Evolutionary conservation across 2,329 filamentous ascomycete genomes (phyloP), one percentile per base, ranked within the genome.

Genomic region (Trichoderma breve): DNA sequence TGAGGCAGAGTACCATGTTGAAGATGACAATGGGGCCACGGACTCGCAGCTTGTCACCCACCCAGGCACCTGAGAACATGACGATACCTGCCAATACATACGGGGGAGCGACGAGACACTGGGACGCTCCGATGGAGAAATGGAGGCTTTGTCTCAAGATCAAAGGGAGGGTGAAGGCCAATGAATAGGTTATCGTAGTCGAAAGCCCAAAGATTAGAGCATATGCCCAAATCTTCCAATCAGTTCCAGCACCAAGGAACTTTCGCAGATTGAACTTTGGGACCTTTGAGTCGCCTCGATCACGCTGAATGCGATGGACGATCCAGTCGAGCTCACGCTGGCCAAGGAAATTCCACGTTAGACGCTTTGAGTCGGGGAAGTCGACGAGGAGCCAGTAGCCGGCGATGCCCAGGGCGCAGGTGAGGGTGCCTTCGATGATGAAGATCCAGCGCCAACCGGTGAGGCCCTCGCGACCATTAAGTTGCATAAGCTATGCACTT

Each of bases 131-230:
- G 6, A 91, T 84, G 61, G 81, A 84, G 83, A 93, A 95, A 15
- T 88, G 87, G 84, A 95, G 88, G 79, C 83, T 86, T 43, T 76
- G 76, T 64, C 83, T 81, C 15, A 97, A 88, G 76, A 96, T 93
- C 76, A 95, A 88, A 7, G 93, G 93, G 4, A 95, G 82, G 78
- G 95, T 95, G 80, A 92, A 95, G 2, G 92, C 91, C 9, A 96
- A 87, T 0, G 92, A 89, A 79, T 96, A 96, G 1, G 87, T 87
- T 65, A 93, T 87, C 12, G 92, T 92, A 0, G 92, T 94, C 21
- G 47, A 53, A 12, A 53, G 6, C 12, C 47, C 47, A 12, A 53
- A 53, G 7, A 53, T 53, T 0, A 89, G 75, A 70, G 85, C 88
- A 75, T 90, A 91, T 0, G 80, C 84, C 90, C 90, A 92, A 71